Evolutionary conservation across 1,139 yeast species (phyloP).

Genomic region (Yamadazyma songkhlaensis): DNA sequence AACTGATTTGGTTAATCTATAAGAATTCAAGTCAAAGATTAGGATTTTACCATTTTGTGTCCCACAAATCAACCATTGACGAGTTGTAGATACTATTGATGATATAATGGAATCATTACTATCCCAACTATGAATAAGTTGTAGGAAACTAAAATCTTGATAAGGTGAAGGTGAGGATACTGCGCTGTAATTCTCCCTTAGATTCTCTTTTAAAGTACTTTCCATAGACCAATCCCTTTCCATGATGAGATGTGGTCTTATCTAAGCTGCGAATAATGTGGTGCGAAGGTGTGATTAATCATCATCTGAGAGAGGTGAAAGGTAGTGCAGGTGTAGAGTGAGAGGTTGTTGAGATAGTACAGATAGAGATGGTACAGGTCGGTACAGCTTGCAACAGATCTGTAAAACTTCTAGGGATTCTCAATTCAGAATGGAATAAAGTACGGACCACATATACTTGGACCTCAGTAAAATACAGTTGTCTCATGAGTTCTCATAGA

Average conservation of each 20-base stretch:
- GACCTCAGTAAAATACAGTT: too few relatives aligned
- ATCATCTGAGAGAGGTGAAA: too few relatives aligned
- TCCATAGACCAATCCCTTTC: neutral
- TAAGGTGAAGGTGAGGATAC: slow-evolving; percentile 7
- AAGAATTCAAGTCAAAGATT: slow-evolving; percentile 67
- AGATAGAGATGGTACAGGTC: too few relatives aligned
- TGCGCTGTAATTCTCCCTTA: neutral
- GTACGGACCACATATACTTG: too few relatives aligned
- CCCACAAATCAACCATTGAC: slow-evolving; percentile 76
- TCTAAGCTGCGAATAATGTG: neutral
- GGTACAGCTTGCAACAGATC: too few relatives aligned
- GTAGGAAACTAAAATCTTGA: slow-evolving; percentile 13
- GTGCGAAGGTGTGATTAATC: too few relatives aligned
- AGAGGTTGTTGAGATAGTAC: too few relatives aligned
- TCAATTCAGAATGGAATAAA: too few relatives aligned
- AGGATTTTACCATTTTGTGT: slow-evolving; percentile 85
- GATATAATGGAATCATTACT: slow-evolving; percentile 75
- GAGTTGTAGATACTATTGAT: slow-evolving; percentile 61
- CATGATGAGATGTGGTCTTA: too few relatives aligned
- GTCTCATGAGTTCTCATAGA: too few relatives aligned
- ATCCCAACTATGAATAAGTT: slow-evolving; percentile 70
- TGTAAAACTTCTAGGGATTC: too few relatives aligned
- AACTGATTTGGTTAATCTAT: slow-evolving; percentile 44
- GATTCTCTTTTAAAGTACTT: neutral
- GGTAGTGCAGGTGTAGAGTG: too few relatives aligned